A percentile compares a stretch with the other conserved stretches of the same genome.
Conservation (phyloP, 1,284 basidiomycete genomes). For the Ustilago lituana region DNA sequence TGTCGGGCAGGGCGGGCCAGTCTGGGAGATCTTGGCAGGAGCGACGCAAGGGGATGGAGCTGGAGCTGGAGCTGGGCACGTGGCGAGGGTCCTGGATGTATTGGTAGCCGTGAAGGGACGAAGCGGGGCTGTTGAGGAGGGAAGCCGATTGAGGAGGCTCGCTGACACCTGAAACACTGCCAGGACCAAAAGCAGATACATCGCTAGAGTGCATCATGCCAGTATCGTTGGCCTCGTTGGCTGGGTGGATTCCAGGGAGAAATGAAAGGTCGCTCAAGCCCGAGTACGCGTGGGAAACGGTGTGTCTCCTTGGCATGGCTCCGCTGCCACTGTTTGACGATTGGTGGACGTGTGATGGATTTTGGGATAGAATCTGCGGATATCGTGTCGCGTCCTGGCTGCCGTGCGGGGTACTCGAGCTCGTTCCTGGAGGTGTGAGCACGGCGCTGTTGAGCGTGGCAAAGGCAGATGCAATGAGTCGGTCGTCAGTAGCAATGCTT, state of each 20-base stretch:
- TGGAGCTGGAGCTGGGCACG: conserved; percentile 23
- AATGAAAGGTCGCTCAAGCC: conserved; percentile 30
- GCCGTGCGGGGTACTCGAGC: conserved; percentile 11
- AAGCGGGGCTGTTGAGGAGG: conserved; percentile 45
- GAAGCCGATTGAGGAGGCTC: conserved; percentile 27
- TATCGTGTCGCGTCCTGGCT: conserved; percentile 15
- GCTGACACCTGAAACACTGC: conserved; percentile 14
- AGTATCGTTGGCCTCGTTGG: conserved; percentile 16
- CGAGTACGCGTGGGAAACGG: conserved; percentile 36
- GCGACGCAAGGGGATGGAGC: conserved; percentile 27
- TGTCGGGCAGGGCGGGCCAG: conserved; percentile 22
- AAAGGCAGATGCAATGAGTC: conserved; percentile 45
- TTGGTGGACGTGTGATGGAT: conserved; percentile 5
- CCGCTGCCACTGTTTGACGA: neutral
- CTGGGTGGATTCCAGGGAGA: conserved; percentile 13
- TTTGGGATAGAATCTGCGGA: conserved; percentile 21
- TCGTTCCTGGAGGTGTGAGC: conserved; percentile 29
- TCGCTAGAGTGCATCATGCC: conserved; percentile 18
- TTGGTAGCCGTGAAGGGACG: conserved; percentile 39
- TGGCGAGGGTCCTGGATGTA: conserved; percentile 33
- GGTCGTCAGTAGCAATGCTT: conserved; percentile 18
- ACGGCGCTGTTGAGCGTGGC: conserved; percentile 44
- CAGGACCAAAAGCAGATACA: conserved; percentile 14
- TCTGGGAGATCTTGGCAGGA: conserved; percentile 34
- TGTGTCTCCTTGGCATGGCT: conserved; percentile 38